A percentile compares a stretch with the other conserved stretches of the same genome.
phyloP scores from a whole-genome alignment of 805 yeast species.

The Ogataea siamensis region DNA sequence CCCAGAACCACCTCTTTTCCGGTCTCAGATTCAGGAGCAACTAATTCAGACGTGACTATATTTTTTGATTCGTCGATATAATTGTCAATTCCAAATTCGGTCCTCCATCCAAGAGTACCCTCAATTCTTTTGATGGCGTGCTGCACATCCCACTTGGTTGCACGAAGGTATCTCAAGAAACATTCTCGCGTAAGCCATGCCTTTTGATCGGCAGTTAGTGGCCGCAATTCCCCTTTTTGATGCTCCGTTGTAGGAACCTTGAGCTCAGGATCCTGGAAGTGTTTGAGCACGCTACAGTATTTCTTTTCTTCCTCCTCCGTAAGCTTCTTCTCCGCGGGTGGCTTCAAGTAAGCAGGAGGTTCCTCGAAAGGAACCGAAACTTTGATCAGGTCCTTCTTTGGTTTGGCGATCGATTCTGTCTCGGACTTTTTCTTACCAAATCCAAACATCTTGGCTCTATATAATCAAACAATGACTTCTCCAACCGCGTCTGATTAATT shows the following conservation, averaged over 20 bases:
- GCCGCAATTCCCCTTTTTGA: slow-evolving; percentile 33
- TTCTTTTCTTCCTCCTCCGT: slow-evolving; percentile 54
- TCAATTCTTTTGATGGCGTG: slow-evolving; percentile 75
- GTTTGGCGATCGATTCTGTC: not conserved
- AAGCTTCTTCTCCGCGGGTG: slow-evolving; percentile 49
- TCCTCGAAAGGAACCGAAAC: slow-evolving; percentile 49
- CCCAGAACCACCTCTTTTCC: slow-evolving; percentile 94
- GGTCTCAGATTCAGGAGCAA: slow-evolving; percentile 72
- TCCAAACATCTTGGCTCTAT: slow-evolving; percentile 20
- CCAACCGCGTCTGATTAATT: not conserved
- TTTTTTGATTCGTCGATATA: slow-evolving; percentile 47
- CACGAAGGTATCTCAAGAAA: slow-evolving; percentile 82
- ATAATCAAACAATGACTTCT: not conserved
- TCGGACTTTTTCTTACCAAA: slow-evolving; percentile 28
- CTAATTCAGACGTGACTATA: slow-evolving; percentile 49
- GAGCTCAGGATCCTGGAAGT: slow-evolving; percentile 56
- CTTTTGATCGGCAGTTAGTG: slow-evolving; percentile 55
- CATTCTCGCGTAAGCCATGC: slow-evolving; percentile 96
- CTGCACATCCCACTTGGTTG: slow-evolving; percentile 81
- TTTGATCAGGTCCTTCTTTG: slow-evolving; percentile 21
- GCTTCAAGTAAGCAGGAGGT: slow-evolving; percentile 50
- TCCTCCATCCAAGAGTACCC: slow-evolving; percentile 85
- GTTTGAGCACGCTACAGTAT: slow-evolving; percentile 59
- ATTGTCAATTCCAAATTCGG: slow-evolving; percentile 75
- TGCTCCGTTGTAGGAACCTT: slow-evolving; percentile 48